Conservation (phyloP, 805 yeast genomes). For the Clavispora fructus region DNA sequence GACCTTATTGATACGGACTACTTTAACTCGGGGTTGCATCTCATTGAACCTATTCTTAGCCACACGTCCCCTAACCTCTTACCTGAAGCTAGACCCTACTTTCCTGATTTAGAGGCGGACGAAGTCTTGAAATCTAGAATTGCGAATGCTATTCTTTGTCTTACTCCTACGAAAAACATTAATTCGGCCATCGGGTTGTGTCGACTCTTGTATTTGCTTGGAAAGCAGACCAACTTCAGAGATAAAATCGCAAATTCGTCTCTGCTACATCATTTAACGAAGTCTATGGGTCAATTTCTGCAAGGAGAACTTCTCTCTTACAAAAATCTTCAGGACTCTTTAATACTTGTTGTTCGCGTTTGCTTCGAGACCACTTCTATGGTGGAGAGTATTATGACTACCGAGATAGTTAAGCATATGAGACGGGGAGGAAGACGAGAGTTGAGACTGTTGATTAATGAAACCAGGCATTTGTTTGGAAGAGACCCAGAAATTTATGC, state of each 20-base stretch:
- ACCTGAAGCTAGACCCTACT: constrained; percentile 5
- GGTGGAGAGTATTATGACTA: constrained; percentile 43
- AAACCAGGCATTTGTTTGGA: constrained; percentile 42
- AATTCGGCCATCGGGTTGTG: constrained; percentile 33
- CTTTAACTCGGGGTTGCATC: constrained; percentile 53
- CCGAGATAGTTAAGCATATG: constrained; percentile 43
- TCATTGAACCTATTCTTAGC: constrained; percentile 52
- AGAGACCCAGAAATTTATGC: constrained; percentile 47
- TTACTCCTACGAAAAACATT: constrained; percentile 18
- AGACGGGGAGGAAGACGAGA: constrained; percentile 5
- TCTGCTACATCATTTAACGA: constrained; percentile 43
- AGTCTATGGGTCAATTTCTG: constrained; percentile 29
- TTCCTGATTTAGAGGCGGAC: constrained; percentile 15
- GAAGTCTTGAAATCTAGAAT: constrained; percentile 23
- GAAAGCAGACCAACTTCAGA: constrained; percentile 41
- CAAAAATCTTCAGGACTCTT: constrained; percentile 17
- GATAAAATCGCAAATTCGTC: constrained; percentile 41
- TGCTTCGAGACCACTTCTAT: constrained; percentile 60
- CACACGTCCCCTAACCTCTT: constrained; percentile 23
- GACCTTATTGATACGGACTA: constrained; percentile 41
- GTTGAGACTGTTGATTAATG: constrained; percentile 43
- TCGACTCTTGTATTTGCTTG: constrained; percentile 50
- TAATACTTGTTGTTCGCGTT: constrained; percentile 55
- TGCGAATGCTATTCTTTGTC: constrained; percentile 38
- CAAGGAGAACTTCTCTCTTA: constrained; percentile 13